Evolutionary conservation across 768 basidiomycete genomes (phyloP).

Genomic region (Ramaria rubella): DNA sequence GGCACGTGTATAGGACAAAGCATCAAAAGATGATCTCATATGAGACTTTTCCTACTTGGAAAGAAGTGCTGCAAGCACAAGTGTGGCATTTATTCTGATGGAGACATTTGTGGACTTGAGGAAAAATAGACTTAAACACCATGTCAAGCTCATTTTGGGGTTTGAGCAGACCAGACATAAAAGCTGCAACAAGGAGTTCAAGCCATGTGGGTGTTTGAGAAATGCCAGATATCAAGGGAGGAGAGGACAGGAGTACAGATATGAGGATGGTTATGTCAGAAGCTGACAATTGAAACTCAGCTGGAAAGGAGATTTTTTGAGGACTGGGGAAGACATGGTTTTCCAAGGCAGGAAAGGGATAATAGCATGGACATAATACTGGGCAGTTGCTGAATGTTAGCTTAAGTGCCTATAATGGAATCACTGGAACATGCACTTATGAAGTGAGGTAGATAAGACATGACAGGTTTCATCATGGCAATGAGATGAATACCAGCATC

Average conservation of each 20-base stretch:
- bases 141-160: conserved; percentile 31
- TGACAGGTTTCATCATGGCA: conserved; percentile 43
- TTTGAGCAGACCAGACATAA: neutral
- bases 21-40: conserved; percentile 59
- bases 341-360: conserved; percentile 77
- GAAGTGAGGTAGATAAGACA: conserved; percentile 54
- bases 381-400: conserved; percentile 53
- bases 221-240: conserved; percentile 63
- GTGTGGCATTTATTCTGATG: conserved; percentile 56
- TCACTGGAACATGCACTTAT: conserved; percentile 40
- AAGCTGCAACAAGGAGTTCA: conserved; percentile 32
- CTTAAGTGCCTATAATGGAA: neutral
- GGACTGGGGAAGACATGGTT: conserved; percentile 83
- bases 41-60: conserved; percentile 61
- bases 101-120: conserved; percentile 61
- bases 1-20: conserved; percentile 63
- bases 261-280: conserved; percentile 49
- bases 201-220: conserved; percentile 74
- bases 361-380: conserved; percentile 66
- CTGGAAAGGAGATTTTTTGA: conserved; percentile 82
- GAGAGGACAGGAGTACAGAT: conserved; percentile 57
- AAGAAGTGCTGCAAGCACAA: conserved; percentile 52
- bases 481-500: conserved; percentile 78
- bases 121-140: conserved; percentile 73
- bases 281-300: conserved; percentile 53